Base-by-base conservation (phyloP, 805 yeast species). In the Cyberlindnera japonica region DNA sequence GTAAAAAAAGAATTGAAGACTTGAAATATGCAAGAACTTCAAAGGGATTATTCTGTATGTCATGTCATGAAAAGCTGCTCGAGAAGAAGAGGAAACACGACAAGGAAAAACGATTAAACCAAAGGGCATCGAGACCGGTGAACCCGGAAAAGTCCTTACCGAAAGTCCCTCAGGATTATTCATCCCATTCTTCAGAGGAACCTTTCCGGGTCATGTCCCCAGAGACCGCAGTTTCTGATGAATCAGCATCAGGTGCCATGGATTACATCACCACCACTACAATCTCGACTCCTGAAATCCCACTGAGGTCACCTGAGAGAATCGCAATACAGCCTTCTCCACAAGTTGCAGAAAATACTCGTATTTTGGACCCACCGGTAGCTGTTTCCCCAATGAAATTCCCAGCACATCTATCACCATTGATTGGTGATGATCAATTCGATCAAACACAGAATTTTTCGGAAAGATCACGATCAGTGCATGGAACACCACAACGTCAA, bases 11-110 rank as follows among this genome's bases (percentile, higher is more conserved):
- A 43, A 91, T 91, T 46, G 95, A 84, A 56, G 95, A 91, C 63
- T 67, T 90, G 49, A 73, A 89, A 50, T 93, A 93, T 60, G 97
- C 97, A 13, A 74, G 95, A 57, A 91, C 97, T 1, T 81, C 90
- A 30, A 90, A 85, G 55, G 98, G 98, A 0, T 68, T 91, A 33
- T 90, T 88, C 58, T 91, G 99, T 63, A 87, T 90, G 87, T 70
- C 75, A 21, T 91, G 99, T 61, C 97, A 93, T 63, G 90, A 87
- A 56, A 75, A 79, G 50, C 65, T 91, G 44, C 64, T 90, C 58
- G 89, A 82, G 33, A 82, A 81, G 57, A 82, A 88, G 65, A 80
- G 78, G 51, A 72, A 75, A 48, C 77, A 81, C 50, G 84, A 79
- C 50, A 54, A 53, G 44, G 61, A 47, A 53, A 59, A 55, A 28